Base-by-base conservation (phyloP, 2,329 filamentous ascomycete species). In the Aspergillus terreus region DNA sequence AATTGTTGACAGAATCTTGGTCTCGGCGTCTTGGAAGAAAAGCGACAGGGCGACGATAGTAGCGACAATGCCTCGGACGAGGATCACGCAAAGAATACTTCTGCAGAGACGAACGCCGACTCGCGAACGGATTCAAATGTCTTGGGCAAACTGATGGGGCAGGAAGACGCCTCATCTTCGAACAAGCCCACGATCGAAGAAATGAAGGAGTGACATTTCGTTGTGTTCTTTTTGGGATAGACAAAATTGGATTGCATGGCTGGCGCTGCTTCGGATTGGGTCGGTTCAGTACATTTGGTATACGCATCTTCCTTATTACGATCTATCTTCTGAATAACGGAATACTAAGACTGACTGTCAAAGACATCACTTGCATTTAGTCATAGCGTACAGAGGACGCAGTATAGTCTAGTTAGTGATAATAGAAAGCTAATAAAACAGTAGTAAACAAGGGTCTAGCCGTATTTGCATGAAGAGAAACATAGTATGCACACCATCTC, bases 1-100 rank as follows among this genome's bases (percentile, higher is more conserved):
- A 11, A 30, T 46, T 3, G 14, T 47, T 35, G 52, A 43, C 38
- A 74, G 71, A 71, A 76, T 51, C 63, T 77, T 44, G 72, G 73
- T 5, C 58, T 77, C 10, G 74, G 74, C 9, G 74, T 77, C 5
- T 58, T 77, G 17, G 70, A 74, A 60, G 72, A 76, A 53, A 70
- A 70, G 49, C 62, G 57, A 4, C 57, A 49, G 17, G 63, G 59
- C 12, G 53, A 58, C 7, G 53, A 53, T 4, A 61, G 56, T 4
- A 61, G 56, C 38, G 54, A 53, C 6, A 61, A 64, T 4, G 57
- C 53, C 14, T 60, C 58, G 11, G 45, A 54, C 21, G 55, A 59
- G n/a, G 49, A 21, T 49, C 42, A 48, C 30, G 50, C 46, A 46
- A 35, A 49, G 7, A 50, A 54, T 46, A 49, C 15, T 41, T n/a